A percentile compares a stretch with the other conserved stretches of the same genome.
Evolutionary conservation across 129 eudicot species (phyloP).

Genomic region (Artemisia annua): DNA sequence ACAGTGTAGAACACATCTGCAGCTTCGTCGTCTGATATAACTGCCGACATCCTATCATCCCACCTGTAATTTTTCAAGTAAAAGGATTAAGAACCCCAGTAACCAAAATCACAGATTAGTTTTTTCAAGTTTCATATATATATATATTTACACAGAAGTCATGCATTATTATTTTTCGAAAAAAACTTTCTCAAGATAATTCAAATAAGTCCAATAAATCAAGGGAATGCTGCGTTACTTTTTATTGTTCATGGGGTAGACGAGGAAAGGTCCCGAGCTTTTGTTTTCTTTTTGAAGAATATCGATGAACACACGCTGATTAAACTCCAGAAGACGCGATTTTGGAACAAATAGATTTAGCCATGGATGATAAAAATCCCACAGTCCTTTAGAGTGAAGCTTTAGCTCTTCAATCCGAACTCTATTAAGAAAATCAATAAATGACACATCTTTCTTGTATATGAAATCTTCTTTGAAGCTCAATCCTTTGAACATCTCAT

Average conservation of each 20-base stretch:
- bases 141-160: not conserved
- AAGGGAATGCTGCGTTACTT: slow-evolving; percentile 44
- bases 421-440: slow-evolving; percentile 63
- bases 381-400: slow-evolving; percentile 54
- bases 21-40: slow-evolving; percentile 74
- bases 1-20: slow-evolving; percentile 70
- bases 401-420: slow-evolving; percentile 62
- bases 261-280: slow-evolving; percentile 68
- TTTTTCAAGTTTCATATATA: too few relatives aligned
- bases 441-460: slow-evolving; percentile 59
- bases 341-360: slow-evolving; percentile 75
- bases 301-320: slow-evolving; percentile 51
- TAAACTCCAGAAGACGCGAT: slow-evolving; percentile 59
- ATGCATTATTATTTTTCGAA: too few relatives aligned
- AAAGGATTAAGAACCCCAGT: too few relatives aligned
- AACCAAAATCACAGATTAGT: not conserved
- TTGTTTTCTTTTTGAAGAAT: slow-evolving; percentile 45
- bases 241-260: slow-evolving; percentile 68
- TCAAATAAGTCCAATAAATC: too few relatives aligned
- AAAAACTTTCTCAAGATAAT: too few relatives aligned
- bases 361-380: slow-evolving; percentile 96
- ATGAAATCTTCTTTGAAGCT: slow-evolving; percentile 43
- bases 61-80: slow-evolving; percentile 50
- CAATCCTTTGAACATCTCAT: slow-evolving; percentile 42
- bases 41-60: slow-evolving; percentile 83